phyloP scores from a whole-genome alignment of 164 flowering plant species.

The Stephania yunnanensis region DNA sequence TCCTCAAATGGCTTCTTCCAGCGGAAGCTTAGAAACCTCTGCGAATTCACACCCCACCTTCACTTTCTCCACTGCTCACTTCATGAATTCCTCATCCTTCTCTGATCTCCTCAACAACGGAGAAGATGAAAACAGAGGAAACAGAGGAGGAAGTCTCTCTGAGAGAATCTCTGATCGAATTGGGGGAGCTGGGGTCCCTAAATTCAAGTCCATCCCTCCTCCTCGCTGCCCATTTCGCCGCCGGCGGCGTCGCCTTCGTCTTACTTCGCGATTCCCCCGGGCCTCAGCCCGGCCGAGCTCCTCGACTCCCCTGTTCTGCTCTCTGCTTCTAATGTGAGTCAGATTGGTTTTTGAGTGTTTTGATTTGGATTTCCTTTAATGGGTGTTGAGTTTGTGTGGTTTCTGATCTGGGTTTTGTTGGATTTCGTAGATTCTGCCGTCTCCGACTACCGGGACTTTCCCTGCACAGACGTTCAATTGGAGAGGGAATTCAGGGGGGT shows the following conservation, averaged over 20 bases:
- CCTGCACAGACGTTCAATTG: conserved; percentile 35
- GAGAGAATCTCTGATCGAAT: conserved; percentile 19
- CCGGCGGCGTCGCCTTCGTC: conserved; percentile 59
- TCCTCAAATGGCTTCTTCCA: conserved; percentile 26
- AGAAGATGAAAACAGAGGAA: conserved; percentile 3
- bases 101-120: conserved; percentile 25
- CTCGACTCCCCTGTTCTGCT: conserved; percentile 63
- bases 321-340: conserved; percentile 46
- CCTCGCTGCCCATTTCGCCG: conserved; percentile 52
- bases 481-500: conserved; percentile 25
- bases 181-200: conserved; percentile 34
- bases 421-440: conserved; percentile 44
- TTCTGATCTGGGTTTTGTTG: neutral
- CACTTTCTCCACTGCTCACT: conserved; percentile 21
- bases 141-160: conserved; percentile 22
- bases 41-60: conserved; percentile 14
- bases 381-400: too few relatives aligned
- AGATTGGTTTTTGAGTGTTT: neutral
- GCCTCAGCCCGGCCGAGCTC: conserved; percentile 55
- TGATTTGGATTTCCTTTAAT: neutral
- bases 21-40: conserved; percentile 17
- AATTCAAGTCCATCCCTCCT: conserved; percentile 54
- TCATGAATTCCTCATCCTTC: conserved; percentile 29
- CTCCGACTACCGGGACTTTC: conserved; percentile 67
- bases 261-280: conserved; percentile 36